Base-by-base conservation (phyloP, 2,329 filamentous ascomycete genomes). In the Paradendryphiella salina region DNA sequence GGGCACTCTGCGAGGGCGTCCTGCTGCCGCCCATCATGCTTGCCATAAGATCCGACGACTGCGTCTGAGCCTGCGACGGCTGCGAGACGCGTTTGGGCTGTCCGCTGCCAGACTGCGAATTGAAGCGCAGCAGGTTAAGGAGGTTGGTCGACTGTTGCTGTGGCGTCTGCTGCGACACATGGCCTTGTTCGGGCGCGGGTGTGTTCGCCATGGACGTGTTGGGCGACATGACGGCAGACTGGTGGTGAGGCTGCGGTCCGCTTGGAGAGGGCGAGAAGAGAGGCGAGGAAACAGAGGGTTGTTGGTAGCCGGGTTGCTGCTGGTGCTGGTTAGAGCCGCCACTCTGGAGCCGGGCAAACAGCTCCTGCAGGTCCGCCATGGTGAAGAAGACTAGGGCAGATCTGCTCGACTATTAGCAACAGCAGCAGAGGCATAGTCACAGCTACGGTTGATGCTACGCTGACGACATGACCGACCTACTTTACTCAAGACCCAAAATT, bases 61-160 rank as follows among this genome's bases (percentile, higher is more conserved):
- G 84, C 20, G 81, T 79, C 32, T 81, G 84, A 82, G 65, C 41
- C 75, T 65, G 53, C 73, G 69, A 50, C 65, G 65, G 54, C 74
- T 68, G 64, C 35, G 68, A 69, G 29, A 67, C 63, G 40, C 64
- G 66, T 45, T 64, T 64, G 32, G 73, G 68, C 55, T 75, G 67
- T n/a, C 65, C 67, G 21, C 70, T 62, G 73, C 69, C 55, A 61
- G 72, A 59, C 67, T 71, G 57, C 59, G 82, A 77, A 54, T 81
- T 85, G 73, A 85, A 87, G 70, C 85, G 85, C 56, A 89, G 77
- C 54, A 88, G 72, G 64, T 82, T 87, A 52, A 88, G 77, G 58
- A 89, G 71, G 63, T 81, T 83, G 56, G 79, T 77, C 13, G 82
- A 80, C 56, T 72, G 69, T 48, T 72, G 69, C 31, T 70, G 66